Evolutionary conservation across 2,329 filamentous ascomycete species (phyloP).

Genomic region (Paracamarosporium sp.): DNA sequence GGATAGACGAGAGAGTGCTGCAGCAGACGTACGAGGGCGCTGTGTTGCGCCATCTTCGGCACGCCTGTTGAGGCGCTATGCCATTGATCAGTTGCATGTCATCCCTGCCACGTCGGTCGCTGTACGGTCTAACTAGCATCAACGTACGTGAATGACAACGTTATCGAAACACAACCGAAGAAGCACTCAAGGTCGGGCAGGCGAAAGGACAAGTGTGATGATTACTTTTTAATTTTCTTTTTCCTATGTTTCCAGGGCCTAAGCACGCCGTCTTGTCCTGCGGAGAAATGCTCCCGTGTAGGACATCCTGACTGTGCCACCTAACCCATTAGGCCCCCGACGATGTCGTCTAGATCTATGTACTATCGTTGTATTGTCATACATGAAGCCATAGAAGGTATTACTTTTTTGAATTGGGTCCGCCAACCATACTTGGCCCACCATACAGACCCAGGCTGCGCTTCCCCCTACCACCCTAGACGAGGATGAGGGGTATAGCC

Average conservation of each 20-base stretch:
- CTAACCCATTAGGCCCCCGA: not conserved
- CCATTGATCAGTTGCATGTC: not conserved
- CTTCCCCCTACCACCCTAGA: slow-evolving; percentile 17
- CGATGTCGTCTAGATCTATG: slow-evolving; percentile 3
- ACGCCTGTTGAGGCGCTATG: slow-evolving; percentile 1
- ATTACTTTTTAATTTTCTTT: not conserved
- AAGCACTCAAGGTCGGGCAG: not conserved
- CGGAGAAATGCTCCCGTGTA: too few relatives aligned
- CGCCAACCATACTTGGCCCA: not conserved
- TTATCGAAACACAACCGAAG: slow-evolving; percentile 2
- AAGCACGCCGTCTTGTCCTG: too few relatives aligned
- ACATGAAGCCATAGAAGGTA: slow-evolving; percentile 12
- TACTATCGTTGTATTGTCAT: slow-evolving; percentile 9
- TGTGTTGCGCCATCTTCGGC: not conserved
- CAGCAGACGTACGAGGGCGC: not conserved
- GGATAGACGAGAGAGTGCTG: not conserved
- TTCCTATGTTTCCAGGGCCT: not conserved
- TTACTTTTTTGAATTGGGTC: slow-evolving; percentile 12
- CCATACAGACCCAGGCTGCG: slow-evolving; percentile 24
- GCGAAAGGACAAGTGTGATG: not conserved
- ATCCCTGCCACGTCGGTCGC: not conserved
- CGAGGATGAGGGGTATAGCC: slow-evolving; percentile 26
- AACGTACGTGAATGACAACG: slow-evolving; percentile 1
- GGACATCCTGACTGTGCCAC: not conserved
- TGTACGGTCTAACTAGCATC: not conserved